These are phyloP conservation scores for Trematosphaeria pertusa DNA, from an alignment of 2,329 filamentous ascomycete genomes.

Conservation along the genomic window DNA sequence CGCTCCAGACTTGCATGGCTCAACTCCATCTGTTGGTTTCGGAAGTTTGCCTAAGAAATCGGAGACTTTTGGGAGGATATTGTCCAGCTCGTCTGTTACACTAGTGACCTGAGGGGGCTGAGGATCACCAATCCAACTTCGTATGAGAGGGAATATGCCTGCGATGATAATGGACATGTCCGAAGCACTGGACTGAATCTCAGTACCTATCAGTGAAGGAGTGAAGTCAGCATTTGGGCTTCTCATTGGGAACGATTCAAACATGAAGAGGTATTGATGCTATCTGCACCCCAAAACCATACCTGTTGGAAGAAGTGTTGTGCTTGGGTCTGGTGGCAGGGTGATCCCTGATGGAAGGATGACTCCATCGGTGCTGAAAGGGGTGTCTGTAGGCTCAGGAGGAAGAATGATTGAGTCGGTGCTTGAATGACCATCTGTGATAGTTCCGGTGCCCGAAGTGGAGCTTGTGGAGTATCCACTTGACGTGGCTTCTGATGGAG, in stretches of 20 bases:
- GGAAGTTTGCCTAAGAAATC: slow-evolving; percentile 11
- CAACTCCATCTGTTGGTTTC: slow-evolving; percentile 5
- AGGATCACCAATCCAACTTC: slow-evolving; percentile 10
- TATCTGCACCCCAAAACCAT: too few relatives aligned
- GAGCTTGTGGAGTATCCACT: too few relatives aligned
- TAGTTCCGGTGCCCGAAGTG: slow-evolving; percentile 2
- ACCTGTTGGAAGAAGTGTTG: slow-evolving; percentile 3
- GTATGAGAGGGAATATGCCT: slow-evolving; percentile 9
- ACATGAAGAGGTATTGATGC: neutral
- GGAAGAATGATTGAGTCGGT: neutral
- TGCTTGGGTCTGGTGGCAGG: slow-evolving; percentile 2
- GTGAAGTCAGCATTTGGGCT: neutral
- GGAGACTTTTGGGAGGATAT: slow-evolving; percentile 7
- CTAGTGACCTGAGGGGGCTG: neutral
- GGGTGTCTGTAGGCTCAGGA: slow-evolving; percentile 1
- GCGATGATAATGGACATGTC: slow-evolving; percentile 9
- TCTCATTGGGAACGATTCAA: neutral
- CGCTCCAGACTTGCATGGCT: slow-evolving; percentile 10
- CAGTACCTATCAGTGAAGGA: slow-evolving; percentile 4
- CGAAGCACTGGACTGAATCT: slow-evolving; percentile 11
- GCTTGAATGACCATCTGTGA: slow-evolving; percentile 3
- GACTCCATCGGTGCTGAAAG: neutral
- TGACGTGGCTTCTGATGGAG: too few relatives aligned
- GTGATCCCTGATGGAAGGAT: slow-evolving; percentile 7
- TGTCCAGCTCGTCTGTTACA: slow-evolving; percentile 6